phyloP scores from a whole-genome alignment of 2,329 filamentous ascomycete genomes.

The Aspergillus sp. region DNA sequence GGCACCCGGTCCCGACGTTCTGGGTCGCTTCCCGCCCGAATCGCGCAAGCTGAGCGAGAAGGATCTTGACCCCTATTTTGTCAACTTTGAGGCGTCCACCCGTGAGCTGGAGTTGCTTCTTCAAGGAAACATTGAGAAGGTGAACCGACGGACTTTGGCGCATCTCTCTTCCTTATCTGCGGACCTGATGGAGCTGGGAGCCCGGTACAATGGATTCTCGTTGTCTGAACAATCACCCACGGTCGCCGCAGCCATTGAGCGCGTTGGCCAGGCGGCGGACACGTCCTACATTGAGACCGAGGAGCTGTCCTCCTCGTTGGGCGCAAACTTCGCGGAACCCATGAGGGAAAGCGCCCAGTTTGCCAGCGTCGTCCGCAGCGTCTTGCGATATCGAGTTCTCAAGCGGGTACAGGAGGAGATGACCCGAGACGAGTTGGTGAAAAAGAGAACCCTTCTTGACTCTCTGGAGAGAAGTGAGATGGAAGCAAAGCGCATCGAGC shows the following conservation, averaged over 20 bases:
- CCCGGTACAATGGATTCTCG: conserved; percentile 95
- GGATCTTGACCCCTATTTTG: conserved; percentile 93
- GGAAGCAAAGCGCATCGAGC: conserved; percentile 89
- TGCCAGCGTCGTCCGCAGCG: conserved; percentile 85
- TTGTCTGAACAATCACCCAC: conserved; percentile 87
- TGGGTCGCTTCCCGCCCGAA: conserved; percentile 80
- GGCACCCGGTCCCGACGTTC: conserved; percentile 61
- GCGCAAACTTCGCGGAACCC: conserved; percentile 91
- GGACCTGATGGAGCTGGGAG: conserved; percentile 89
- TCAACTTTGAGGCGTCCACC: conserved; percentile 86
- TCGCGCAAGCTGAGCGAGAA: conserved; percentile 75
- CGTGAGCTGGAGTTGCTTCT: conserved; percentile 87
- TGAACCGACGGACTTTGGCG: conserved; percentile 83
- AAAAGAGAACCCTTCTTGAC: conserved; percentile 79
- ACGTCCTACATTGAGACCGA: conserved; percentile 95
- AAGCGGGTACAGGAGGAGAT: conserved; percentile 98
- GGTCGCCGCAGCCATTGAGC: conserved; percentile 88
- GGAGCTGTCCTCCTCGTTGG: conserved; percentile 82
- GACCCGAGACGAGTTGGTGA: conserved; percentile 87
- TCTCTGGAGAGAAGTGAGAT: conserved; percentile 90
- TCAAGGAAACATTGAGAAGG: conserved; percentile 93
- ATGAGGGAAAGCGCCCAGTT: conserved; percentile 98
- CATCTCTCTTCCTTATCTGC: conserved; percentile 81
- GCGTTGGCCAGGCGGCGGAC: conserved; percentile 90
- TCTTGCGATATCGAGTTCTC: conserved; percentile 83